Evolutionary conservation across 2,329 filamentous ascomycete genomes (phyloP).

Genomic region (Esteya vermicola): DNA sequence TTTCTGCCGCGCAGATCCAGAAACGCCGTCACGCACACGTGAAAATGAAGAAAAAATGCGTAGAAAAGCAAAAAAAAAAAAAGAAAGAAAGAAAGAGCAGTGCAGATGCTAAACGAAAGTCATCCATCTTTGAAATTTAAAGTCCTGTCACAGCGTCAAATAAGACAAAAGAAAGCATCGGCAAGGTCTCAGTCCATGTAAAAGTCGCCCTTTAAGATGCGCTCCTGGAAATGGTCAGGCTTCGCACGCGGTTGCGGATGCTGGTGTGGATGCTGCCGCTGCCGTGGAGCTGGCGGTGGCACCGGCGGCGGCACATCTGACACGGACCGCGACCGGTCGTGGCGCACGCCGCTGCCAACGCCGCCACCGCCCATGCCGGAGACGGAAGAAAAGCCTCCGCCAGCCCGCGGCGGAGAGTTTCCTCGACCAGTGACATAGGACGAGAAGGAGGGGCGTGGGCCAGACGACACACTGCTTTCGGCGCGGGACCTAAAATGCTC

Average conservation of each 20-base stretch:
- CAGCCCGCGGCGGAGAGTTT: slow-evolving; percentile 27
- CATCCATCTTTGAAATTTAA: neutral
- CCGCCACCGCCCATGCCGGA: slow-evolving; percentile 3
- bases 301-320: slow-evolving; percentile 36
- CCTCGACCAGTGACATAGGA: slow-evolving; percentile 32
- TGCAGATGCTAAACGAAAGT: neutral
- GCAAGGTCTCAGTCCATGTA: slow-evolving; percentile 67
- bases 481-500: slow-evolving; percentile 88
- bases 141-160: too few species aligned
- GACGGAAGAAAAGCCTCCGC: slow-evolving; percentile 4
- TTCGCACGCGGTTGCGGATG: slow-evolving; percentile 42
- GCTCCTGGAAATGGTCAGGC: slow-evolving; percentile 90
- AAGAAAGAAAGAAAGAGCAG: neutral
- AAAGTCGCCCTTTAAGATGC: slow-evolving; percentile 94
- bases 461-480: slow-evolving; percentile 55
- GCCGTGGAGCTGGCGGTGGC: slow-evolving; percentile 22
- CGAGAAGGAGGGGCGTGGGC: slow-evolving; percentile 42
- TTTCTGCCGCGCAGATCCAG: too few species aligned
- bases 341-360: slow-evolving; percentile 14
- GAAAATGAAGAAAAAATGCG: neutral
- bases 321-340: slow-evolving; percentile 58
- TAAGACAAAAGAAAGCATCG: too few species aligned
- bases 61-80: neutral
- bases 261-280: slow-evolving; percentile 29
- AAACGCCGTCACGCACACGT: too few species aligned